These are phyloP conservation scores for Agrocybe pediades DNA, from an alignment of 768 basidiomycete species.

Conservation along the genomic window DNA sequence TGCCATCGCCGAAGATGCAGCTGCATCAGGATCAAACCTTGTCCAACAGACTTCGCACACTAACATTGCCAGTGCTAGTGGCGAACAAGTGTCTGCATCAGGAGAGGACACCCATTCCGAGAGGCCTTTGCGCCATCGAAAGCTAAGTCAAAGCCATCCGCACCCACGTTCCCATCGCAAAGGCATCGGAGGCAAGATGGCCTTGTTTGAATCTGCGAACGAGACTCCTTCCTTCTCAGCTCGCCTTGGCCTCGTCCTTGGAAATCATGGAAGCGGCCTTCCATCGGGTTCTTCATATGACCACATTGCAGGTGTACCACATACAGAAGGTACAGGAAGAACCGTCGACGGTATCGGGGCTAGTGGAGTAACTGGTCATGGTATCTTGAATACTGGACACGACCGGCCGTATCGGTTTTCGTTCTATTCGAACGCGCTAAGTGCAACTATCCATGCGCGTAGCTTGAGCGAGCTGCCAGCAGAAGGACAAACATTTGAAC, in stretches of 20 bases:
- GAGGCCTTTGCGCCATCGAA: conserved; percentile 69
- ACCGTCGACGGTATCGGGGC: not conserved
- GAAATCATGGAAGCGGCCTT: conserved; percentile 15
- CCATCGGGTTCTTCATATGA: conserved; percentile 26
- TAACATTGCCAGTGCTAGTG: not conserved
- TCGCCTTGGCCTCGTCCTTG: conserved; percentile 33
- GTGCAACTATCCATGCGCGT: conserved; percentile 93
- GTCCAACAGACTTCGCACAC: conserved; percentile 6
- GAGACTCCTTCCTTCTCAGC: conserved; percentile 51
- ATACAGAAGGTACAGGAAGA: conserved; percentile 18
- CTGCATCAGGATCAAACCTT: conserved; percentile 15
- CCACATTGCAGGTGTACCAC: conserved; percentile 23
- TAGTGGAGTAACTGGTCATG: conserved; percentile 7
- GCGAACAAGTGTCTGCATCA: not conserved
- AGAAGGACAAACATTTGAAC: conserved; percentile 90
- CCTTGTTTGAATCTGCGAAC: conserved; percentile 76
- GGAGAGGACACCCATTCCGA: conserved; percentile 24
- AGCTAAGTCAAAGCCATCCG: conserved; percentile 82
- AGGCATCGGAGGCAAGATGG: conserved; percentile 80
- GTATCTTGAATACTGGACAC: conserved; percentile 56
- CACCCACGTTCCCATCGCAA: conserved; percentile 61
- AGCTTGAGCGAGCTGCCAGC: conserved; percentile 92
- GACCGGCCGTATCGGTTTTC: conserved; percentile 97
- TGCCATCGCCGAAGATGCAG: not conserved
- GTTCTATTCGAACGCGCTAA: conserved; percentile 93